Evolutionary conservation across 495 filamentous ascomycete genomes (phyloP).

Genomic region (Aspergillus homomorphus): DNA sequence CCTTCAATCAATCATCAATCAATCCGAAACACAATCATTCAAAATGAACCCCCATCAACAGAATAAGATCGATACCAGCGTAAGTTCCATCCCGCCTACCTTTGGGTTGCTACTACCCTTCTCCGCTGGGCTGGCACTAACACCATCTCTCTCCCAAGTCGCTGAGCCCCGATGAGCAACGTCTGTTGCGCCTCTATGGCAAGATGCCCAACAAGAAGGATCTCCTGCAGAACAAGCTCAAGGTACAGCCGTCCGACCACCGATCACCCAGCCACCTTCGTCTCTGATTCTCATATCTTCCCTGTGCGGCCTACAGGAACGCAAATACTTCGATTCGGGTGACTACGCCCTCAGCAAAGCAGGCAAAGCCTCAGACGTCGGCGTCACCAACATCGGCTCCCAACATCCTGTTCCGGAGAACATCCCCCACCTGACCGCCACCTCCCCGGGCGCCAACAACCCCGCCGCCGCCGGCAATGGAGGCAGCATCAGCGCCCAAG

Average conservation of each 20-base stretch:
- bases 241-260: conserved; percentile 42
- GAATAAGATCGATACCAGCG: conserved; percentile 94
- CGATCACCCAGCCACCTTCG: not conserved
- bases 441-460: conserved; percentile 58
- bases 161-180: conserved; percentile 87
- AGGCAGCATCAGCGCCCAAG: conserved; percentile 42
- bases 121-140: conserved; percentile 17
- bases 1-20: not conserved
- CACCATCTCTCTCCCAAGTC: conserved; percentile 51
- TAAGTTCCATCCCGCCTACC: conserved; percentile 46
- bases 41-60: conserved; percentile 93
- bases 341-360: conserved; percentile 98
- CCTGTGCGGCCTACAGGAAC: conserved; percentile 62
- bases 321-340: conserved; percentile 98
- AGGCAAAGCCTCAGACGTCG: conserved; percentile 91
- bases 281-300: conserved; percentile 4
- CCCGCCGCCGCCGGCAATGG: conserved; percentile 36
- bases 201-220: conserved; percentile 95
- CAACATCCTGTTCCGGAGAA: conserved; percentile 93
- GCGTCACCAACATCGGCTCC: conserved; percentile 87
- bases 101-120: conserved; percentile 4
- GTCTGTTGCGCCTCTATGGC: conserved; percentile 92
- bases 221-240: conserved; percentile 94
- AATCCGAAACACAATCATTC: conserved; percentile 15
- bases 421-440: conserved; percentile 86